phyloP scores from a whole-genome alignment of 805 yeast species.

The Blastobotrys robertii region DNA sequence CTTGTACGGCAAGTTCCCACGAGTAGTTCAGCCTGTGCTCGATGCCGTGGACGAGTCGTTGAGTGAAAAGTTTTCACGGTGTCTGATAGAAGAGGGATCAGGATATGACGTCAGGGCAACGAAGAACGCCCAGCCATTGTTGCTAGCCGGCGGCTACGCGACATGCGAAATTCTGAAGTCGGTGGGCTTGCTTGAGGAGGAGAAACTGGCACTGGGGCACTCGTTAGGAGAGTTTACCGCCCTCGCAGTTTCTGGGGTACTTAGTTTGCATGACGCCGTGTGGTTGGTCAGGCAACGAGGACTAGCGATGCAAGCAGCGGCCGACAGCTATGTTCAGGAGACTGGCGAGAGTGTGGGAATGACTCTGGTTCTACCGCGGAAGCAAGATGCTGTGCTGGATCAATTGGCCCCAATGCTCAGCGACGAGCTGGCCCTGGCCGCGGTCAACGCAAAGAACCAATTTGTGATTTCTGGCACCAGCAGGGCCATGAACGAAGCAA shows the following conservation, averaged over 20 bases:
- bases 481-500: conserved; percentile 20
- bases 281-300: conserved; percentile 38
- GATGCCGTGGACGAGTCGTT: conserved; percentile 23
- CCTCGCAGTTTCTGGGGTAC: conserved; percentile 28
- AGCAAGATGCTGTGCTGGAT: too few relatives aligned
- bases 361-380: conserved; percentile 6
- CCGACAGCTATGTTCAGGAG: not conserved
- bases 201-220: conserved; percentile 34
- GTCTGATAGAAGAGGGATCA: conserved; percentile 12
- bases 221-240: conserved; percentile 46
- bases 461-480: conserved; percentile 37
- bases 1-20: conserved; percentile 16
- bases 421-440: conserved; percentile 32
- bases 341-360: conserved; percentile 7
- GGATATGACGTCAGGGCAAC: conserved; percentile 26
- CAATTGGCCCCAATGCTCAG: not conserved
- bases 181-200: conserved; percentile 9
- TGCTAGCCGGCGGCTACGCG: conserved; percentile 34
- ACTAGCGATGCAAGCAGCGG: conserved; percentile 34
- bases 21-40: conserved; percentile 19
- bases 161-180: conserved; percentile 22
- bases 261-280: conserved; percentile 31
- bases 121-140: conserved; percentile 46
- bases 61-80: conserved; percentile 11
- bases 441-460: conserved; percentile 36